Percentiles rank a stretch among this genome's conserved stretches.
These are phyloP conservation scores for Pseudopyricularia cyperi DNA, from an alignment of 2,329 filamentous ascomycete genomes.

Conservation along the genomic window DNA sequence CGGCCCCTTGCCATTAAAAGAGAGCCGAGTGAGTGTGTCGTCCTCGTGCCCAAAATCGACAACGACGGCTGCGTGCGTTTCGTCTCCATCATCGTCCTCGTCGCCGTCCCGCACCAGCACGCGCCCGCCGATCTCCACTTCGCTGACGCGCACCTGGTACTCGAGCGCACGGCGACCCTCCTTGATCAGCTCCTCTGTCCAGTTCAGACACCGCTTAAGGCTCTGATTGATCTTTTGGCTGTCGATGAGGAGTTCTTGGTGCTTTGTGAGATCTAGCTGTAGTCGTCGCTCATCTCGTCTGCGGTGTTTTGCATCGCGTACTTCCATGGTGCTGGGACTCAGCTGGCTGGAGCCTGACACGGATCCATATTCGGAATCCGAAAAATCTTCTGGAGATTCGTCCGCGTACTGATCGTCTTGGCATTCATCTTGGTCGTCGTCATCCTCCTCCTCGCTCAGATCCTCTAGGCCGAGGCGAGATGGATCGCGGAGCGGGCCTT, in stretches of 20 bases:
- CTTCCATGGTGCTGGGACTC: constrained; percentile 24
- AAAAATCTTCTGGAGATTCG: constrained; percentile 33
- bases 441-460: constrained; percentile 29
- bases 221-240: constrained; percentile 94
- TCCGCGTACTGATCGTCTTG: constrained; percentile 13
- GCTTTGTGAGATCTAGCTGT: constrained; percentile 74
- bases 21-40: constrained; percentile 1
- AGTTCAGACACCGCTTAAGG: constrained; percentile 75
- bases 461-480: constrained; percentile 34
- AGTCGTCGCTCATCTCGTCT: constrained; percentile 69
- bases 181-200: constrained; percentile 81
- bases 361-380: constrained; percentile 28
- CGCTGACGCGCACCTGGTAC: constrained; percentile 66
- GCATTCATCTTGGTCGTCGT: neutral
- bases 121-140: constrained; percentile 69
- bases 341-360: constrained; percentile 16
- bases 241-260: constrained; percentile 77
- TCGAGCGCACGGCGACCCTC: constrained; percentile 80
- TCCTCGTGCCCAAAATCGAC: constrained; percentile 14
- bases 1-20: constrained; percentile 15
- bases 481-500: constrained; percentile 24
- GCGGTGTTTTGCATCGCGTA: constrained; percentile 39
- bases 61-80: constrained; percentile 5
- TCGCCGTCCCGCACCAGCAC: constrained; percentile 61
- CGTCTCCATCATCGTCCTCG: constrained; percentile 25